Percentiles rank a stretch among this genome's conserved stretches.
phyloP scores from a whole-genome alignment of 2,329 filamentous ascomycete species.

The Xylariomycetidae sp. region DNA sequence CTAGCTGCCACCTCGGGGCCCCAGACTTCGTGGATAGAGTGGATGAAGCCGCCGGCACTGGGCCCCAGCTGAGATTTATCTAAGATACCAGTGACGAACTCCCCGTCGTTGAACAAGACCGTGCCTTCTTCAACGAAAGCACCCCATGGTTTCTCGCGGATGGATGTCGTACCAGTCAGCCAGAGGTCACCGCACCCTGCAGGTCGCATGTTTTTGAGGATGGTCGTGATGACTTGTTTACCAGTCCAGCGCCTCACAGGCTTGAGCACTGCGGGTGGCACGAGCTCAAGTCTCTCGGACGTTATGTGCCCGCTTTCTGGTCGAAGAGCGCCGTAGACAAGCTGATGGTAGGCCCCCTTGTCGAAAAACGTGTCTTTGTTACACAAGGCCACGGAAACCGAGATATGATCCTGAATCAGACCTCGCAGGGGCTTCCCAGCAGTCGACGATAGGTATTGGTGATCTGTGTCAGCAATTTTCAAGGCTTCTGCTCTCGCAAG shows the following conservation, averaged over 20 bases:
- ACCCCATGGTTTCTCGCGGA: constrained; percentile 76
- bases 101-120: constrained; percentile 81
- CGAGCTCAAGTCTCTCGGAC: constrained; percentile 73
- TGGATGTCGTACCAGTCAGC: constrained; percentile 73
- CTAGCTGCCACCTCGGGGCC: constrained; percentile 83
- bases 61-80: constrained; percentile 96
- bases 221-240: constrained; percentile 90
- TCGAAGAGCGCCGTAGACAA: constrained; percentile 85
- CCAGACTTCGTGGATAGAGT: constrained; percentile 90
- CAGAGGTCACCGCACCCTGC: constrained; percentile 70
- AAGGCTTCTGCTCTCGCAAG: constrained; percentile 88
- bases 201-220: constrained; percentile 88
- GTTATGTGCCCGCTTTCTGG: constrained; percentile 88
- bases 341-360: constrained; percentile 81
- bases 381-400: constrained; percentile 86
- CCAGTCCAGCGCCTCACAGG: constrained; percentile 85
- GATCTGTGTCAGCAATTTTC: constrained; percentile 91
- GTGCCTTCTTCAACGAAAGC: constrained; percentile 69
- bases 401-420: constrained; percentile 97
- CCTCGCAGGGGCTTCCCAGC: constrained; percentile 90
- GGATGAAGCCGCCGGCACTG: constrained; percentile 78
- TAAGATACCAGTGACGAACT: constrained; percentile 84
- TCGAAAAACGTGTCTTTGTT: constrained; percentile 90
- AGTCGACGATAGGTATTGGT: constrained; percentile 92
- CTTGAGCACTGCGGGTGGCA: constrained; percentile 77